Percentiles rank a stretch among this genome's conserved stretches.
Conservation (phyloP, 768 basidiomycete genomes). For the Lactarius vividus region DNA sequence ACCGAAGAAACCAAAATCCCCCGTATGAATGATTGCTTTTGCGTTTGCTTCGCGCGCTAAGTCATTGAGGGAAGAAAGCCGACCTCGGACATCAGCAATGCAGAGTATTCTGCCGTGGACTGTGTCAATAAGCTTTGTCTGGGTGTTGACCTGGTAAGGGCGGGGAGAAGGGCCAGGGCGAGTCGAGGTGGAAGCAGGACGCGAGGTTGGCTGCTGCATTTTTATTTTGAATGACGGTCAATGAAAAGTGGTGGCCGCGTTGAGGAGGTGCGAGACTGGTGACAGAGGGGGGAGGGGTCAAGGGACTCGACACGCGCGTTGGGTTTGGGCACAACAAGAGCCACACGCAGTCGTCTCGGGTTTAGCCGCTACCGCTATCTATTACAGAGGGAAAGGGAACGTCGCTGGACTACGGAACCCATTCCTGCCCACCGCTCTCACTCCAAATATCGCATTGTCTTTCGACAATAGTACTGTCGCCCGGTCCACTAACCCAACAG, state of each 20-base stretch:
- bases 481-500: conserved; percentile 43
- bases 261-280: not conserved
- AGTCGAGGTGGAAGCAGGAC: conserved; percentile 60
- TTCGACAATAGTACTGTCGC: conserved; percentile 46
- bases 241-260: not conserved
- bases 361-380: not conserved
- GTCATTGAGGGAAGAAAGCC: conserved; percentile 84
- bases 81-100: conserved; percentile 90
- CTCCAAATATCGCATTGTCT: conserved; percentile 52
- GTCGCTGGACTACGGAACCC: conserved; percentile 52
- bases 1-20: conserved; percentile 99
- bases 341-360: conserved; percentile 5
- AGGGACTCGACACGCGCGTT: conserved; percentile 3
- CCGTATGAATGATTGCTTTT: conserved; percentile 92
- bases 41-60: conserved; percentile 87
- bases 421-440: conserved; percentile 48
- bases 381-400: conserved; percentile 29
- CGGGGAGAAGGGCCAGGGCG: conserved; percentile 57
- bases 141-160: conserved; percentile 61
- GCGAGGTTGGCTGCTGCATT: conserved; percentile 52
- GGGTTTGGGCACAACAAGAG: not conserved
- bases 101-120: conserved; percentile 87
- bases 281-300: not conserved
- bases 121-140: conserved; percentile 77
- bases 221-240: not conserved